Evolutionary conservation across 768 basidiomycete genomes (phyloP).

Genomic region (Russula abietina): DNA sequence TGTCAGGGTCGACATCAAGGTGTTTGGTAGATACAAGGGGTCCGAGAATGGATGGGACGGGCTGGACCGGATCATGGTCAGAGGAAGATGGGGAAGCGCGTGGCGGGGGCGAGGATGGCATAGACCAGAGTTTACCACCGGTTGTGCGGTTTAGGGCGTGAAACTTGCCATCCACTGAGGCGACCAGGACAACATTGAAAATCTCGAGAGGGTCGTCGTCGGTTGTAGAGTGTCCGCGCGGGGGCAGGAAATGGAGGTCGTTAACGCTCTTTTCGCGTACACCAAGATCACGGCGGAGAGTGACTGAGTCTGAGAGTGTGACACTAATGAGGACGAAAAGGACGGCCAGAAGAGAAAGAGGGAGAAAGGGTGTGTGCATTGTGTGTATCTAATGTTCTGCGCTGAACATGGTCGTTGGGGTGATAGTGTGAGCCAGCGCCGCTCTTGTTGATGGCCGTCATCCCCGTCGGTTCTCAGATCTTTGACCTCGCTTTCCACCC

Average conservation of each 20-base stretch:
- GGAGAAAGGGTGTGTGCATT: constrained; percentile 24
- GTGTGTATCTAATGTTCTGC: neutral
- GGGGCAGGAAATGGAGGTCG: constrained; percentile 22
- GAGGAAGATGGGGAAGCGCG: constrained; percentile 29
- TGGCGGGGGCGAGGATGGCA: constrained; percentile 53
- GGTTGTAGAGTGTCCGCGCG: constrained; percentile 12
- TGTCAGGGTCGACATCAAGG: constrained; percentile 49
- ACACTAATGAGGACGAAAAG: constrained; percentile 25
- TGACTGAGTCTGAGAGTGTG: constrained; percentile 29
- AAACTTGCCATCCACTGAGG: constrained; percentile 90
- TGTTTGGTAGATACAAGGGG: constrained; percentile 74
- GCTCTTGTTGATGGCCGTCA: constrained; percentile 46
- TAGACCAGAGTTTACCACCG: constrained; percentile 82
- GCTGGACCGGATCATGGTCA: constrained; percentile 16
- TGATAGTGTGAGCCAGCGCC: neutral
- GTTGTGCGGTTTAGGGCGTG: constrained; percentile 88
- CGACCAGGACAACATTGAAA: constrained; percentile 79
- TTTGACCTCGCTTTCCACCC: constrained; percentile 92
- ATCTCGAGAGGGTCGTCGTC: constrained; percentile 49
- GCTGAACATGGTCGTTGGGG: neutral
- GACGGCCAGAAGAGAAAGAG: constrained; percentile 15
- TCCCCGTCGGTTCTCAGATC: constrained; percentile 68
- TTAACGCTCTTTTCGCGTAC: neutral
- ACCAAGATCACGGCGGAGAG: constrained; percentile 24
- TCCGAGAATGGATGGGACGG: constrained; percentile 47